Base-by-base conservation (phyloP, 1,139 yeast genomes). In the Blastobotrys buckinghamii region DNA sequence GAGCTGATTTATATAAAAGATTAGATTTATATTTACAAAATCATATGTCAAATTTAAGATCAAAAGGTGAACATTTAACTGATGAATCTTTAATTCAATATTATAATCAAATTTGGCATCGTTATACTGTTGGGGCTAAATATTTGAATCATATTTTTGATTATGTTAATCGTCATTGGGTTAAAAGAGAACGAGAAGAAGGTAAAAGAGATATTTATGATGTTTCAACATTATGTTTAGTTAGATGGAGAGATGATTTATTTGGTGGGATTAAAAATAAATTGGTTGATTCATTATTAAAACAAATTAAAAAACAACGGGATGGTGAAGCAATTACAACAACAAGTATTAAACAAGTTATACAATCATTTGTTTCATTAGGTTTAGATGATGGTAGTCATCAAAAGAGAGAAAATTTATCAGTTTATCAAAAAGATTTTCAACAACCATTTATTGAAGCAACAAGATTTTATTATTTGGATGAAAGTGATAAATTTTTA, bases 111-210 rank as follows among this genome's bases (percentile, higher is more conserved):
- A 79, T 84, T 56, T 94, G 97, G 97, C 81, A 83, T 53, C 76
- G 97, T 53, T 94, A 79, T 64, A 82, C 95, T 34, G 80, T 87
- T 50, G 98, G 98, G 36, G 95, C 97, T 1, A 85, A 90, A 17
- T 86, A 88, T 66, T 71, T 94, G 67, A 89, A 89, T 67, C 95
- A 94, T 66, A 94, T 94, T 27, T 88, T 92, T 64, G 96, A 90
- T 64, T 94, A 94, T 67, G 82, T 94, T 78, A 94, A 94, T 67
- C 78, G 97, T 55, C 92, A 92, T 68, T 94, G 98, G 98, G 97
- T 94, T 44, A 88, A 85, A 61, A 89, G 95, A 64, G 97, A 92
- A 67, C 78, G 97, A 61, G 86, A 90, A 39, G 97, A 29, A 64
- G 97, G 97, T n/a, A 80, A 88, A 60, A 77, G 90, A 56, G 89